These are phyloP conservation scores for Aureobasidium sp. DNA, from an alignment of 2,329 filamentous ascomycete species.

Conservation along the genomic window DNA sequence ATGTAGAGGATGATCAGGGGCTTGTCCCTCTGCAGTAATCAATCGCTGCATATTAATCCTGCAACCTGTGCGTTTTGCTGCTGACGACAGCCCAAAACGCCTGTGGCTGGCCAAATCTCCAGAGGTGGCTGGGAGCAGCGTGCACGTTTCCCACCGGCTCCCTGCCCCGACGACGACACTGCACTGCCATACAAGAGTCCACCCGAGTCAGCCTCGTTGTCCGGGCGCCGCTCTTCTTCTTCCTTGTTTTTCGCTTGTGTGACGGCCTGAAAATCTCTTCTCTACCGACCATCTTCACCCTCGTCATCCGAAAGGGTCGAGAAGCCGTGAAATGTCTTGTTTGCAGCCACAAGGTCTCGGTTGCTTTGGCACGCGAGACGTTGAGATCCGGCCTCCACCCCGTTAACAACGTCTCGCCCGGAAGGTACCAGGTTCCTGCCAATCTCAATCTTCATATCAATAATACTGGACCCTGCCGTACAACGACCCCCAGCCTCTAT, in stretches of 20 bases:
- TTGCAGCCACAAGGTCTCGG: not conserved
- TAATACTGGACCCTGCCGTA: not conserved
- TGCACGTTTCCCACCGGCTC: not conserved
- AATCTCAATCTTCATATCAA: not conserved
- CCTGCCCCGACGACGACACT: not conserved
- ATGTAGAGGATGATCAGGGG: not conserved
- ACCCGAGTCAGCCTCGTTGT: not conserved
- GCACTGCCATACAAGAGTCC: not conserved
- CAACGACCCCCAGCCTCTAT: not conserved
- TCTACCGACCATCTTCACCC: too few species aligned
- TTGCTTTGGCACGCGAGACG: constrained; percentile 2
- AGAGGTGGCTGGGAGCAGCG: not conserved
- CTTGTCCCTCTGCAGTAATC: not conserved
- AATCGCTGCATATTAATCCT: not conserved
- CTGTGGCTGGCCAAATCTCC: not conserved
- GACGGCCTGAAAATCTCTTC: not conserved
- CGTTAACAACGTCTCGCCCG: not conserved
- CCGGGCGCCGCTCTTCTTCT: not conserved
- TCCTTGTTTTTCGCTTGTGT: not conserved
- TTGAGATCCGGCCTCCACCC: constrained; percentile 1
- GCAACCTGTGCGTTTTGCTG: not conserved
- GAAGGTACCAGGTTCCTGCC: not conserved
- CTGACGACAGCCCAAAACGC: not conserved
- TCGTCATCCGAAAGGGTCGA: not conserved
- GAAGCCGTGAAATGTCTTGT: not conserved